Evolutionary conservation across 495 filamentous ascomycete genomes (phyloP).

Genomic region (Choiromyces venosus): DNA sequence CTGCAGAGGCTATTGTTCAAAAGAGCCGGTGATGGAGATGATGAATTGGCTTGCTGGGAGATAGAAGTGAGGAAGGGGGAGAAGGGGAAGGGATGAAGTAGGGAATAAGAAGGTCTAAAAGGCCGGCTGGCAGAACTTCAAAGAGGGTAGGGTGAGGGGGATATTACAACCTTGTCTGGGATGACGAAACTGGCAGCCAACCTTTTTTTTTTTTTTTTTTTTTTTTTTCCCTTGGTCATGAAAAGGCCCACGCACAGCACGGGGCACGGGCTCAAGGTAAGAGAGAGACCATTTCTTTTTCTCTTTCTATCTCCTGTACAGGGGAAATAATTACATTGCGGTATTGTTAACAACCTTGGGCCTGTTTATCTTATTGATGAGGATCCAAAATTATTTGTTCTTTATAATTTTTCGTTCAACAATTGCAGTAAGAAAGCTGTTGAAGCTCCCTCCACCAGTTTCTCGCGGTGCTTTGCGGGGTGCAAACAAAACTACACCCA

Average conservation of each 20-base stretch:
- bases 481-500: constrained; percentile 27
- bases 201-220: constrained; percentile 18
- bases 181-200: constrained; percentile 38
- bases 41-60: constrained; percentile 19
- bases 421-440: neutral
- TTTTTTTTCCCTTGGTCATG: neutral
- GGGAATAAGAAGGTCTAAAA: constrained; percentile 23
- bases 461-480: constrained; percentile 8
- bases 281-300: neutral
- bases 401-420: neutral
- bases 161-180: constrained; percentile 25
- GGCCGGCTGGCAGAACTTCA: constrained; percentile 20
- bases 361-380: neutral
- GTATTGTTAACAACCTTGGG: neutral
- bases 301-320: neutral
- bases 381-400: neutral
- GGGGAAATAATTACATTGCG: neutral
- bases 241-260: constrained; percentile 1
- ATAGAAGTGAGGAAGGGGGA: constrained; percentile 12
- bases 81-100: constrained; percentile 23
- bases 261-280: neutral
- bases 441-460: neutral
- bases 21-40: constrained; percentile 12
- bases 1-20: constrained; percentile 3
- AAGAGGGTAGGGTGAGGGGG: constrained; percentile 25